Evolutionary conservation across 768 basidiomycete genomes (phyloP), one percentile per base, ranked within the genome.

Genomic region (Flagelloscypha sp.): DNA sequence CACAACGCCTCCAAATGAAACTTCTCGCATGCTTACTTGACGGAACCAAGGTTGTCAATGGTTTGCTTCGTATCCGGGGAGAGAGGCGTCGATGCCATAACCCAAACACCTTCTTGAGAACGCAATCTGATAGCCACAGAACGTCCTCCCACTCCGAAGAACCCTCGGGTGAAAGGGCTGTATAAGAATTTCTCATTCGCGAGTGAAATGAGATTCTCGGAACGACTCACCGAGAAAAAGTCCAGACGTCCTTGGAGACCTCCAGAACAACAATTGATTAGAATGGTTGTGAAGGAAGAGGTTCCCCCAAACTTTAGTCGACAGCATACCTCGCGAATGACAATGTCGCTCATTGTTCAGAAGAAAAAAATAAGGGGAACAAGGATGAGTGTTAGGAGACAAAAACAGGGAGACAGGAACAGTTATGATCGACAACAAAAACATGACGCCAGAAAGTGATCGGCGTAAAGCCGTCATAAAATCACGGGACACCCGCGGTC

Each of bases 51-150:
- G 17, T 68, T 62, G 30, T 74, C 65, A 7, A 88, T 54, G 29
- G 70, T 77, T 3, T 56, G 40, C 49, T 79, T 79, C 3, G 85
- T 88, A 17, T 75, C 74, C 3, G 61, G 59, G 24, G 74, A 70
- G 35, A 86, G 59, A 1, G 84, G 81, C 6, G 81, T 81, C 1
- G 85, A 88, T 0, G 84, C 87, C n/a, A 88, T 62, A 8, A 90
- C 65, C 76, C 85, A 92, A 18, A 92, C 76, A 9, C 72, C 78
- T 23, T 79, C 77, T 32, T 71, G 67, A 24, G 58, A 57, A n/a
- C n/a, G n/a, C 16, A 92, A 64, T 55, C 68, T 74, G 47, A 93
- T 65, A 0, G 87, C 90, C 0, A 88, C 93, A 5, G 85, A 79
- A 30, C 90, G 65, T 15, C 88, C 87, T 1, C 90, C 90, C 19